These are phyloP conservation scores for Pestalotiopsis fici DNA, from an alignment of 2,329 filamentous ascomycete species.

Conservation along the genomic window DNA sequence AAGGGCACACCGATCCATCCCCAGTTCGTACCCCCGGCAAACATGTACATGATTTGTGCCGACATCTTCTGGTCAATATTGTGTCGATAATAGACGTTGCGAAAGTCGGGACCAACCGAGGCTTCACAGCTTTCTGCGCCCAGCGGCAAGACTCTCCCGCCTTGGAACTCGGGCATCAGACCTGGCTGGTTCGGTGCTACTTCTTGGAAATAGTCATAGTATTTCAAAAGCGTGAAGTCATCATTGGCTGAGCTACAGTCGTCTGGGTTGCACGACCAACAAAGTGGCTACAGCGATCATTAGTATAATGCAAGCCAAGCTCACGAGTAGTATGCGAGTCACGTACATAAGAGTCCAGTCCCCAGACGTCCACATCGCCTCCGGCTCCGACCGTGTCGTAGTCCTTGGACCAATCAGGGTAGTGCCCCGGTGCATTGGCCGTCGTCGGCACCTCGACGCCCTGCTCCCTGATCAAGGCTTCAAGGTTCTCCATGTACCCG, in stretches of 20 bases:
- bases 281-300: neutral
- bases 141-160: neutral
- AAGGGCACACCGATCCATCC: constrained; percentile 73
- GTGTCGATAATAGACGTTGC: neutral
- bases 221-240: neutral
- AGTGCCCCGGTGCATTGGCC: constrained; percentile 65
- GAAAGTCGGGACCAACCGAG: neutral
- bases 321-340: neutral
- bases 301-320: neutral
- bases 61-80: neutral
- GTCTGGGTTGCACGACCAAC: neutral
- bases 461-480: constrained; percentile 64
- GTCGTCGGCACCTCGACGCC: constrained; percentile 75
- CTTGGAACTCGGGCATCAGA: neutral
- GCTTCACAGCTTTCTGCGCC: neutral
- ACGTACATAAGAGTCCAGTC: neutral
- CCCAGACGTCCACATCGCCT: neutral
- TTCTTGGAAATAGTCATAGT: neutral
- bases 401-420: neutral
- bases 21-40: constrained; percentile 81
- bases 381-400: neutral
- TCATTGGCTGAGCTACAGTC: neutral
- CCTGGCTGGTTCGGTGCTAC: neutral
- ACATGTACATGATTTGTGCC: neutral
- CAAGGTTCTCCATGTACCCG: constrained; percentile 67